Base-by-base conservation (phyloP, 2,329 filamentous ascomycete species). In the Beauveria asiatica region DNA sequence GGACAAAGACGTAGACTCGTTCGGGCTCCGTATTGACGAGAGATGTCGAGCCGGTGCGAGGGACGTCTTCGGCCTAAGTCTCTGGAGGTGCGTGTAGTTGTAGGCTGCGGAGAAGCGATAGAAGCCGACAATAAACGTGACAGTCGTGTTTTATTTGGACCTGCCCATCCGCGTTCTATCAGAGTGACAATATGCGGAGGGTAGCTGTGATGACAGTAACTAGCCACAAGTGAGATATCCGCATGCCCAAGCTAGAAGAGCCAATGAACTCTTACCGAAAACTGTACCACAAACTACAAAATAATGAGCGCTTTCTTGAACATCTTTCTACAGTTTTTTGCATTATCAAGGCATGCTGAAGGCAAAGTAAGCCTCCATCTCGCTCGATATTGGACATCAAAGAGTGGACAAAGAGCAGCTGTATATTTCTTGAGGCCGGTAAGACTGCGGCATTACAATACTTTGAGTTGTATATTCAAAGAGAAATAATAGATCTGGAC, bases 1-100 rank as follows among this genome's bases (percentile, higher is more conserved):
- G 69, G 83, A 82, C 0, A 87, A 70, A 70, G 0, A 83, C 82
- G 0, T 74, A 75, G 1, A 78, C 76, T 57, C 82, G 75, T 44
- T 76, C 76, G 0, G 75, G 70, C 33, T 78, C 70, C 49, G 81
- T 69, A 0, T 69, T 62, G 27, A 81, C 77, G 3, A 86, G 69
- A 8, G 68, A 68, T 27, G 74, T 71, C 0, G 80, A 80, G 0
- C 73, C 67, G 0, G 74, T 65, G 60, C 78, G 82, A 5, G 88
- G 67, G 0, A 85, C 80, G 48, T 81, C 70, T 3, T 70, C 0
- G 79, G 72, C 3, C 70, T 76, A 1, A 87, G 69, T 60, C 84
- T 82, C 5, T 77, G 72, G 3, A 86, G 72, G 63, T 87, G 83
- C 1, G 83, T 82, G 63, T 87, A 87, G 65, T 86, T 81, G 70